phyloP scores from a whole-genome alignment of 2,329 filamentous ascomycete species.

The Penicillium nordicum region DNA sequence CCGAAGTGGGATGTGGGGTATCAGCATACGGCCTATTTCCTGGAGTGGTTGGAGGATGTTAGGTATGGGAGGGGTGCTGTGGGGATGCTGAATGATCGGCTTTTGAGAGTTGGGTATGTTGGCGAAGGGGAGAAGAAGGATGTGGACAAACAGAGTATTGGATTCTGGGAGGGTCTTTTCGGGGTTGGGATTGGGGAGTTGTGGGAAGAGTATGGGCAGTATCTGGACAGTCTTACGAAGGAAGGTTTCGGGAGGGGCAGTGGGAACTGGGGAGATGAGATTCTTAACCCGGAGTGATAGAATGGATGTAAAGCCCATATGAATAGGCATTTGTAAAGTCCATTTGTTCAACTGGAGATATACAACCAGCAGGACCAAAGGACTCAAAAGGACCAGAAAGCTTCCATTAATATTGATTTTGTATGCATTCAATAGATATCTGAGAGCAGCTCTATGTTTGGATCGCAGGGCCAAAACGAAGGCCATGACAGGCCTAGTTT shows the following conservation, averaged over 20 bases:
- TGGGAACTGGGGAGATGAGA: conserved; percentile 29
- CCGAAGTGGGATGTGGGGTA: conserved; percentile 85
- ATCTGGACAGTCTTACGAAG: conserved; percentile 38
- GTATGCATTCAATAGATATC: conserved; percentile 20
- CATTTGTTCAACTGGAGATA: background rate
- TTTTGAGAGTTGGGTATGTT: conserved; percentile 37
- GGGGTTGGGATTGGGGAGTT: conserved; percentile 64
- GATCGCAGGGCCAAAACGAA: conserved; percentile 9
- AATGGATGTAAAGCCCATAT: background rate
- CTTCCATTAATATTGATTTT: conserved; percentile 14
- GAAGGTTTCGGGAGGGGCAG: background rate
- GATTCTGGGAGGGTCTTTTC: conserved; percentile 52
- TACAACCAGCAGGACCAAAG: background rate
- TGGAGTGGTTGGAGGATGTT: conserved; percentile 77
- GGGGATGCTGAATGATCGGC: conserved; percentile 46
- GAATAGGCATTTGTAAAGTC: background rate
- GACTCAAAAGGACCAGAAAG: background rate
- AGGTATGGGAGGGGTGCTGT: conserved; percentile 67
- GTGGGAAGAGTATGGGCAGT: conserved; percentile 68
- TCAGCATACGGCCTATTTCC: conserved; percentile 85
- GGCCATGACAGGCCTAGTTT: background rate
- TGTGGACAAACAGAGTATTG: background rate
- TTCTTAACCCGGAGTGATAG: conserved; percentile 21
- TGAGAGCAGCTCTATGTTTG: conserved; percentile 18
- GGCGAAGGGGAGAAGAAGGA: conserved; percentile 17